A percentile compares a stretch with the other conserved stretches of the same genome.
Evolutionary conservation across 768 basidiomycete species (phyloP).

Genomic region (Dentipellis sp.): DNA sequence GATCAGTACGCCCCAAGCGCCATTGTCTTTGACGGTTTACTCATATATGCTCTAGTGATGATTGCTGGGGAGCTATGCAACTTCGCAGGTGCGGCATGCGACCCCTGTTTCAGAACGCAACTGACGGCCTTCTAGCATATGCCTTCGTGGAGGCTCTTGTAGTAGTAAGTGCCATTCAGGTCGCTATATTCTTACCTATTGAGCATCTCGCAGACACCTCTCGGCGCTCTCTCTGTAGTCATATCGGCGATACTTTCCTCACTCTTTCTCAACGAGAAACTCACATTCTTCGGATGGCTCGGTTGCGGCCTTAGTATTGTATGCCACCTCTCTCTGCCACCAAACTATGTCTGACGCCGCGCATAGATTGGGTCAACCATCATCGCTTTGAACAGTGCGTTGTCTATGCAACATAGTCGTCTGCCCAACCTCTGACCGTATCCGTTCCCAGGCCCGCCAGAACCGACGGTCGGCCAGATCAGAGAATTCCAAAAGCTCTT

Average conservation of each 20-base stretch:
- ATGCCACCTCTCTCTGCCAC: conserved; percentile 21
- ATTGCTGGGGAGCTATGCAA: conserved; percentile 85
- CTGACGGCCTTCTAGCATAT: conserved; percentile 42
- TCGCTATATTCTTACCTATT: conserved; percentile 1
- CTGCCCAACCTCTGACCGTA: no score
- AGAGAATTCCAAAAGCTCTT: conserved; percentile 69
- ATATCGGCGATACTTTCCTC: conserved; percentile 90
- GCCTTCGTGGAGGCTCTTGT: conserved; percentile 90
- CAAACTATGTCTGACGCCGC: background rate
- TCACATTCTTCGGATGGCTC: conserved; percentile 96
- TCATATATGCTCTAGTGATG: conserved; percentile 52
- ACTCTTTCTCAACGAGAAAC: conserved; percentile 84
- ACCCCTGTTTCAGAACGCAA: conserved; percentile 16
- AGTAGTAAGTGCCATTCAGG: conserved; percentile 46
- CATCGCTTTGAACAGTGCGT: conserved; percentile 77
- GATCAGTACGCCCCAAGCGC: conserved; percentile 47
- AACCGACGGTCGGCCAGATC: conserved; percentile 63
- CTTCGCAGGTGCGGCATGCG: conserved; percentile 55
- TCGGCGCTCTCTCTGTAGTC: conserved; percentile 95
- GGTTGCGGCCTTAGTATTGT: conserved; percentile 90
- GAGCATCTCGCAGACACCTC: conserved; percentile 55
- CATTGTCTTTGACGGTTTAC: background rate
- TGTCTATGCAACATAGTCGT: no score
- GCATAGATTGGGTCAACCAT: conserved; percentile 73
- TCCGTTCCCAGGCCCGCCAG: conserved; percentile 46